These are phyloP conservation scores for Thielaviopsis ethacetica DNA, from an alignment of 2,329 filamentous ascomycete genomes.

Conservation along the genomic window DNA sequence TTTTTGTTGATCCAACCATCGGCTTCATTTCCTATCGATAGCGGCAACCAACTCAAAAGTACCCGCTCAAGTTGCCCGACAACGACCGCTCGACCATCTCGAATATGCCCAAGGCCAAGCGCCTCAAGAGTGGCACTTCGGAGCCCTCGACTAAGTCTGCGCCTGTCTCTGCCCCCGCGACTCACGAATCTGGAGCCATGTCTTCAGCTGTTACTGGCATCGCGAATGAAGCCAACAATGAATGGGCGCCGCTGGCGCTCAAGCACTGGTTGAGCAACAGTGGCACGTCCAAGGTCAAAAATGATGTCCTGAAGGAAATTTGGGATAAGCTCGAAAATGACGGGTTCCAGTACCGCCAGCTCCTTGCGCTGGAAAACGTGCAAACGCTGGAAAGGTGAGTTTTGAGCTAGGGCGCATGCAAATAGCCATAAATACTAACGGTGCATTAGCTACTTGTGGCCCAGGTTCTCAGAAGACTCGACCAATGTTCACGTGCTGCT, in stretches of 20 bases:
- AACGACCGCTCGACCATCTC: neutral
- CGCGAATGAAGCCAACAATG: slow-evolving; percentile 53
- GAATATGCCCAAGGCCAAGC: slow-evolving; percentile 42
- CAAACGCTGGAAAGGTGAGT: slow-evolving; percentile 70
- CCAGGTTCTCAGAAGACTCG: slow-evolving; percentile 71
- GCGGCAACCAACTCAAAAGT: neutral
- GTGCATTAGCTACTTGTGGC: slow-evolving; percentile 73
- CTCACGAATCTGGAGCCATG: slow-evolving; percentile 24
- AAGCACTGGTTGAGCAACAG: slow-evolving; percentile 68
- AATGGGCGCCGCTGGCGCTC: slow-evolving; percentile 62
- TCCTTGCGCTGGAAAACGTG: slow-evolving; percentile 74
- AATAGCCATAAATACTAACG: neutral
- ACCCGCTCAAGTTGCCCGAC: neutral
- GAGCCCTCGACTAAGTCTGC: slow-evolving; percentile 3
- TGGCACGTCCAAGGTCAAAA: slow-evolving; percentile 57
- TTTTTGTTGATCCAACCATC: neutral
- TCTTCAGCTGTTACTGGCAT: slow-evolving; percentile 37
- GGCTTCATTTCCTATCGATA: neutral
- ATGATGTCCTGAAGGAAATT: slow-evolving; percentile 74
- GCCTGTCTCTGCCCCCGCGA: slow-evolving; percentile 20
- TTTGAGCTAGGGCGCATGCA: neutral
- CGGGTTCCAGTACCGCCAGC: slow-evolving; percentile 57
- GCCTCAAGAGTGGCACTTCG: slow-evolving; percentile 32
- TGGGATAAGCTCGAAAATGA: slow-evolving; percentile 81
- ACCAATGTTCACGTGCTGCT: slow-evolving; percentile 87